Percentiles rank a stretch among this genome's conserved stretches.
Conservation (phyloP, 2,329 filamentous ascomycete genomes). For the Whalleya microplaca region DNA sequence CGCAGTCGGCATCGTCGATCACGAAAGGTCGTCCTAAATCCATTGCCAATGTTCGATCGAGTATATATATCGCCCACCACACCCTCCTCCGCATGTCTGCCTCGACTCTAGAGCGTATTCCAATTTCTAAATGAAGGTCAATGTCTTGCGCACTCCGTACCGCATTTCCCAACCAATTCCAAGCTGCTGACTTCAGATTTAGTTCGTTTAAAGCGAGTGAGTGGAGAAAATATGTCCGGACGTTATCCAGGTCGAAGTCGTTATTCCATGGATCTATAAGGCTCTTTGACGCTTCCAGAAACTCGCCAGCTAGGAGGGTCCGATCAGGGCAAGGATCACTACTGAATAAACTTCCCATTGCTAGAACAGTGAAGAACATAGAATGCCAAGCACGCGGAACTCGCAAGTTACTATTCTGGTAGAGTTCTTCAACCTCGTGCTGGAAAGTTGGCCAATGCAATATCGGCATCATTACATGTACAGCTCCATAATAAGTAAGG, state of each 20-base stretch:
- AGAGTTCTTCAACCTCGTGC: slow-evolving; percentile 75
- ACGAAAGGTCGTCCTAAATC: slow-evolving; percentile 80
- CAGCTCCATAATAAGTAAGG: slow-evolving; percentile 72
- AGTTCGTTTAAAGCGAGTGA: slow-evolving; percentile 83
- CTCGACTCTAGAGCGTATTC: slow-evolving; percentile 74
- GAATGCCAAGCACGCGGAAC: slow-evolving; percentile 73
- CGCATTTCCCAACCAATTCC: slow-evolving; percentile 81
- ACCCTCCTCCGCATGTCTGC: slow-evolving; percentile 83
- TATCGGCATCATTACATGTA: slow-evolving; percentile 82
- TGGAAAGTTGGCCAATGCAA: slow-evolving; percentile 87
- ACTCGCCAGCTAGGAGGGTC: slow-evolving; percentile 59
- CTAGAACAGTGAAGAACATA: slow-evolving; percentile 81
- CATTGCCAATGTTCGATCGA: slow-evolving; percentile 80
- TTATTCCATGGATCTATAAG: slow-evolving; percentile 83
- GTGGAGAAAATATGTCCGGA: slow-evolving; percentile 71
- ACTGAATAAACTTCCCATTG: slow-evolving; percentile 78
- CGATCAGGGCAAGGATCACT: slow-evolving; percentile 58
- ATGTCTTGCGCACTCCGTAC: slow-evolving; percentile 83
- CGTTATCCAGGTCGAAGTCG: slow-evolving; percentile 75
- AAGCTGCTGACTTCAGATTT: slow-evolving; percentile 83
- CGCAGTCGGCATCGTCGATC: slow-evolving; percentile 88
- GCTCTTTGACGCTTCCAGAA: slow-evolving; percentile 71
- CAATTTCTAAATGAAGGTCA: slow-evolving; percentile 76
- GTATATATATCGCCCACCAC: slow-evolving; percentile 93
- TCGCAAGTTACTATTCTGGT: slow-evolving; percentile 65